These are phyloP conservation scores for Penicillium salamii DNA, from an alignment of 495 filamentous ascomycete species.

Conservation along the genomic window DNA sequence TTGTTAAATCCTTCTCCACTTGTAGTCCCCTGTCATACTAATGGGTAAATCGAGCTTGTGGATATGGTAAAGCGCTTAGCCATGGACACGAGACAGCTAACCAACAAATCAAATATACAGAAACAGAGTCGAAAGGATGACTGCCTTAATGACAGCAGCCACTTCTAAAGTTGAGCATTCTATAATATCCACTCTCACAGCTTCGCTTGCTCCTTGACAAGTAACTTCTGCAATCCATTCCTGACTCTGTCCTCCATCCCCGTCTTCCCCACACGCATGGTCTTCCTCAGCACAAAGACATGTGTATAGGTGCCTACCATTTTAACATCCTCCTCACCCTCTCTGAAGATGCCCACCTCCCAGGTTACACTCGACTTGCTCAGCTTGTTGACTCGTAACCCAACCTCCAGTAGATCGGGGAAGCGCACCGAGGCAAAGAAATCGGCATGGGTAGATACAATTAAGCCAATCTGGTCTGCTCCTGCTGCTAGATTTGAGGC, in stretches of 20 bases:
- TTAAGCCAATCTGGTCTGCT: constrained; percentile 44
- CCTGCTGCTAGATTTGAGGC: constrained; percentile 9
- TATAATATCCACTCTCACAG: constrained; percentile 12
- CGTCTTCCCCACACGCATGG: constrained; percentile 55
- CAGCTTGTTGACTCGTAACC: constrained; percentile 76
- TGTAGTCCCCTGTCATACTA: too few species aligned
- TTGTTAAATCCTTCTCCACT: too few species aligned
- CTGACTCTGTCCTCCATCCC: constrained; percentile 49
- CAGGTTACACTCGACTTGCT: constrained; percentile 89
- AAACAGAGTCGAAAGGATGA: too few species aligned
- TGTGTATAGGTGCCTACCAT: constrained; percentile 86
- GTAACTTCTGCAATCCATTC: constrained; percentile 45
- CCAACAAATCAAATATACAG: too few species aligned
- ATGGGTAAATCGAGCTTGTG: too few species aligned
- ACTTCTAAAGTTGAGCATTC: too few species aligned
- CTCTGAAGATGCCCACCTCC: constrained; percentile 84
- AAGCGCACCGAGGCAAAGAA: constrained; percentile 84
- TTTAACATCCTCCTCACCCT: constrained; percentile 68
- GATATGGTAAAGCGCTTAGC: too few species aligned
- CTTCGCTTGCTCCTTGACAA: constrained; percentile 28
- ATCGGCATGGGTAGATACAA: constrained; percentile 78
- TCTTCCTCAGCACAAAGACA: constrained; percentile 79
- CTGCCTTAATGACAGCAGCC: too few species aligned
- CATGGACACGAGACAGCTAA: too few species aligned
- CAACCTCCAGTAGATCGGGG: constrained; percentile 77